Base-by-base conservation (phyloP, 2,329 filamentous ascomycete species). In the Scedosporium apiospermum region DNA sequence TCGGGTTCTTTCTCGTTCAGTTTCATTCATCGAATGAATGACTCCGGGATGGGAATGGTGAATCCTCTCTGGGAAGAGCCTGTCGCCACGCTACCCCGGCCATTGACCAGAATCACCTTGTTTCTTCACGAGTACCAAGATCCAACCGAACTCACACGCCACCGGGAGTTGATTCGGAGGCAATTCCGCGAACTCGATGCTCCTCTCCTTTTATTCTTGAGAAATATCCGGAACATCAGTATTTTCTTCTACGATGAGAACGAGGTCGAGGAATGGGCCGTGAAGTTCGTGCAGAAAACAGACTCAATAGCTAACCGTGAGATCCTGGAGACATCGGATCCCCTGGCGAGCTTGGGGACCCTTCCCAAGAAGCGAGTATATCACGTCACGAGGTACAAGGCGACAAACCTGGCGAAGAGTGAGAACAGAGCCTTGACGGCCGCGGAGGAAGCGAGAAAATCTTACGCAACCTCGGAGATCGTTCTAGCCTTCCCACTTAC, bases 11-110 rank as follows among this genome's bases (percentile, higher is more conserved):
- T 76, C 63, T 76, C 75, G 0, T 83, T 82, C 68, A 74, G 69
- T 6, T 80, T 82, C 65, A 67, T 58, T 0, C 75, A 78, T 55
- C 65, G 66, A 0, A 67, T 66, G 2, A 76, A 73, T 0, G 76
- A 80, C 1, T 72, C 73, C 0, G 81, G 80, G 1, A 69, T 83
- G 42, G 81, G 80, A 1, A 84, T 83, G 80, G 75, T 82, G 1
- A 76, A 75, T 0, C 77, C 76, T 1, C 63, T 72, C 2, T 79
- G 80, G 81, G 61, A 71, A 16, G 68, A 72, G 2, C 34, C 64
- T 0, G 64, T 53, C 2, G 68, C 69, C 2, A 21, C 44, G 0
- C 51, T 70, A 0, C 44, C 53, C 1, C 16, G 26, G 3, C 64
- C 61, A 3, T 41, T 68, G 1, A 79, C 76, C 1, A 70, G 74